Evolutionary conservation across 768 basidiomycete genomes (phyloP), one percentile per base, ranked within the genome.

Genomic region (Rhizopogon sp.): DNA sequence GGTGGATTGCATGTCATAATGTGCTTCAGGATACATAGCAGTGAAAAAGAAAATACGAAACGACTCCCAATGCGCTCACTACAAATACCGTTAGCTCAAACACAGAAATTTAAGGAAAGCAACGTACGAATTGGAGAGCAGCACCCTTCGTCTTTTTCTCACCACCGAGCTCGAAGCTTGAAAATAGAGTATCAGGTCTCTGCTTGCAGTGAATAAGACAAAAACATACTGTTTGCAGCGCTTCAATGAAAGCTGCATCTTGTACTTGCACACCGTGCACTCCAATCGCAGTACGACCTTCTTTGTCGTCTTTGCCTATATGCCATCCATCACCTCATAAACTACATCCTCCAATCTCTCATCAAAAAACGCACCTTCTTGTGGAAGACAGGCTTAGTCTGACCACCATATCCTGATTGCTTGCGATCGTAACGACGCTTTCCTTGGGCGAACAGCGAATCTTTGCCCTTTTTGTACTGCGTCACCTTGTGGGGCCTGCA

Each of bases 321-420:
- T 41, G 47, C 41, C n/a, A 55, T 5, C 1, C 31, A 33, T 33
- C 11, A 22, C 4, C 39, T 44, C 5, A 57, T 41, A 39, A 13
- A 46, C 3, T 22, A 17, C 14, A 22, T 3, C 1, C 11, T 47
- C n/a, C 8, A 17, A 43, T 1, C 0, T 2, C 9, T 57, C 57
- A 62, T 46, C 14, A 20, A 5, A 9, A 9, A 44, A 68, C 37
- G 14, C 62, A 86, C 93, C 88, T 97, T 98, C 83, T 99, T 99
- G 90, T 99, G 97, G 89, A 99, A 99, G 76, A 99, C 95, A 58
- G 96, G 96, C 81, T 99, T 99, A 57, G 96, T 99, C 83, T 99
- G 96, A 78, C 96, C 96, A 89, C 96, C 96, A 79, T 98, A 98
- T 76, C 96, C 91, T 61, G 88, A 88, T 75, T 91, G 94, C 84